Base-by-base conservation (phyloP, 2,329 filamentous ascomycete genomes). In the Aspergillus pseudoterreus region DNA sequence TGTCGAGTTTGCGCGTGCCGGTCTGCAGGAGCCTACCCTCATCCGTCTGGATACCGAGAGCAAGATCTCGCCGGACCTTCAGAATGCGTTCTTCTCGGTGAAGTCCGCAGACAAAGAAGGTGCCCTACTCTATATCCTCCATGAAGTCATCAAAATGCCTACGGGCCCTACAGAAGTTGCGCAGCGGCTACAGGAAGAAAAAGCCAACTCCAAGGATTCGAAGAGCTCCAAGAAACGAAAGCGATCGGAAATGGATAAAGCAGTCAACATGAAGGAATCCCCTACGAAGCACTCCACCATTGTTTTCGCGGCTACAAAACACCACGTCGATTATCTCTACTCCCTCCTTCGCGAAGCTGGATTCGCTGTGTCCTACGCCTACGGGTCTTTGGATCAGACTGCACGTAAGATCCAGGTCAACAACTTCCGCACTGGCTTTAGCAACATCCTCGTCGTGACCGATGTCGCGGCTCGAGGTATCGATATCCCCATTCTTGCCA, bases 401-500 rank as follows among this genome's bases (percentile, higher is more conserved):
- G 94, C 94, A 30, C 86, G 94, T 68, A 90, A 92, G 67, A 87
- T 91, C 21, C 91, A 99, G 64, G 90, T 97, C 12, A 87, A 95
- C 53, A 86, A 92, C 57, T 99, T 99, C 70, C 82, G 95, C 53
- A 80, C 79, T 21, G 94, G 94, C 6, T 82, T 87, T 57, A 88
- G 90, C 0, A 92, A 96, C 60, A 91, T 99, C 44, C 75, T 99
- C 8, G 92, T 99, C 2, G 92, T 97, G 42, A 99, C 94, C 1
- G 94, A 99, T 68, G 91, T 99, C 49, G 94, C 94, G 12, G 94
- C 94, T 19, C 83, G 94, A 78, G 92, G 94, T 83, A 95, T 99
- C 55, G 94, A 99, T 83, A 96, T 99, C 60, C 94, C 94, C 0
- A 82, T 96, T 43, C 80, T 99, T 33, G 92, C 90, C 51, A 97